A percentile compares a stretch with the other conserved stretches of the same genome.
Evolutionary conservation across 352 stramenopile species (phyloP).

Genomic region (Phytophthora fragariaefolia): DNA sequence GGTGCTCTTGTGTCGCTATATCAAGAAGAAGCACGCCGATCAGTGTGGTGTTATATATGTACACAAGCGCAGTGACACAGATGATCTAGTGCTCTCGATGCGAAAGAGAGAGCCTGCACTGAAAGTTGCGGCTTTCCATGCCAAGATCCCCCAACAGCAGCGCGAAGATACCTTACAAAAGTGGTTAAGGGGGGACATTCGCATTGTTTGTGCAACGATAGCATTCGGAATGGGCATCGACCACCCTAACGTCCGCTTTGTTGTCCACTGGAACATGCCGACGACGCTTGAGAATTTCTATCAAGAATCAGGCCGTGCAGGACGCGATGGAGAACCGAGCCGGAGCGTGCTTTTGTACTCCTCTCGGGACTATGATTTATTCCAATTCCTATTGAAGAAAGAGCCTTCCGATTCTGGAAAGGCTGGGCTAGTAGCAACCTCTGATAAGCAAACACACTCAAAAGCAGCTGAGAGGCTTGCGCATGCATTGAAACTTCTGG

Average conservation of each 20-base stretch:
- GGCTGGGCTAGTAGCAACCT: neutral
- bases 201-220: constrained; percentile 93
- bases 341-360: constrained; percentile 90
- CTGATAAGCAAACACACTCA: constrained; percentile 5
- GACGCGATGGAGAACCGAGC: constrained; percentile 91
- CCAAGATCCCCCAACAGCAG: constrained; percentile 50
- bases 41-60: constrained; percentile 60
- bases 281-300: constrained; percentile 96
- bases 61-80: constrained; percentile 62
- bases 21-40: constrained; percentile 42
- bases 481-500: constrained; percentile 45
- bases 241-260: constrained; percentile 90
- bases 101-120: constrained; percentile 33
- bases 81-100: constrained; percentile 46
- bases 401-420: constrained; percentile 5
- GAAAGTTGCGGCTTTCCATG: constrained; percentile 55
- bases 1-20: constrained; percentile 48
- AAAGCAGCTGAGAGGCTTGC: constrained; percentile 16
- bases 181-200: constrained; percentile 54
- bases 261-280: constrained; percentile 90
- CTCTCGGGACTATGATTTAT: constrained; percentile 52
- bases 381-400: constrained; percentile 58
- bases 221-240: constrained; percentile 95
- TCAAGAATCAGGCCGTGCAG: constrained; percentile 95
- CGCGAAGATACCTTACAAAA: constrained; percentile 49